Evolutionary conservation across 768 basidiomycete genomes (phyloP).

Genomic region (Trametes coccinea): DNA sequence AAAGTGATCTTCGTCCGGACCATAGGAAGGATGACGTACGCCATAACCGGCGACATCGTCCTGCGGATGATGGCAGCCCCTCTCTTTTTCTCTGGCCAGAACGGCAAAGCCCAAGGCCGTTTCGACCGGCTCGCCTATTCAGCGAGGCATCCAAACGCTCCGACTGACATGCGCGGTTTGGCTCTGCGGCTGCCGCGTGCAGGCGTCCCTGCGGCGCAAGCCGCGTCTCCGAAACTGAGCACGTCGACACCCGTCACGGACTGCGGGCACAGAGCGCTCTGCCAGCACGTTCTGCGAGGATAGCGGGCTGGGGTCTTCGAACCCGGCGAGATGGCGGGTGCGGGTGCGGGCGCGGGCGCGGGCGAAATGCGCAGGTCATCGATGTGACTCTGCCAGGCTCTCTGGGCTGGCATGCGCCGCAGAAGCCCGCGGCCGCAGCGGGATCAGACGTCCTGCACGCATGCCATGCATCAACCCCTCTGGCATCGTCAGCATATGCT

Average conservation of each 20-base stretch:
- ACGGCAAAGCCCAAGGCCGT: background rate
- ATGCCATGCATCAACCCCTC: background rate
- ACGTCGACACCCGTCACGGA: no score
- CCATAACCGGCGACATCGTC: conserved; percentile 10
- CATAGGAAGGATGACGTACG: conserved; percentile 5
- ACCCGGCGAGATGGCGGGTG: no score
- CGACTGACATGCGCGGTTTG: background rate
- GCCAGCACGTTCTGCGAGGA: no score
- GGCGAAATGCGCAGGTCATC: background rate
- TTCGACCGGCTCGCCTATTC: background rate
- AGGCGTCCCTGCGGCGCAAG: no score
- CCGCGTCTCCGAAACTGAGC: no score
- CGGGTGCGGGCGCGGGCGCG: background rate
- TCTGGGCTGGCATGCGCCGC: background rate
- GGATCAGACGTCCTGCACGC: no score
- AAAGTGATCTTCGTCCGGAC: conserved; percentile 4
- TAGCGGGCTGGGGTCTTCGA: no score
- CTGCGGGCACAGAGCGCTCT: no score
- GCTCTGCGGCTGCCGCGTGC: background rate
- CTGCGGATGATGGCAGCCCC: background rate
- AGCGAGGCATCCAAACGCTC: background rate
- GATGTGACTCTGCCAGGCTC: background rate
- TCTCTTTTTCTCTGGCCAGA: no score
- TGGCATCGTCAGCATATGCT: no score
- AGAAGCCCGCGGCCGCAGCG: background rate